These are phyloP conservation scores for Ophiocordyceps sinensis DNA, from an alignment of 2,329 filamentous ascomycete species.

Conservation along the genomic window DNA sequence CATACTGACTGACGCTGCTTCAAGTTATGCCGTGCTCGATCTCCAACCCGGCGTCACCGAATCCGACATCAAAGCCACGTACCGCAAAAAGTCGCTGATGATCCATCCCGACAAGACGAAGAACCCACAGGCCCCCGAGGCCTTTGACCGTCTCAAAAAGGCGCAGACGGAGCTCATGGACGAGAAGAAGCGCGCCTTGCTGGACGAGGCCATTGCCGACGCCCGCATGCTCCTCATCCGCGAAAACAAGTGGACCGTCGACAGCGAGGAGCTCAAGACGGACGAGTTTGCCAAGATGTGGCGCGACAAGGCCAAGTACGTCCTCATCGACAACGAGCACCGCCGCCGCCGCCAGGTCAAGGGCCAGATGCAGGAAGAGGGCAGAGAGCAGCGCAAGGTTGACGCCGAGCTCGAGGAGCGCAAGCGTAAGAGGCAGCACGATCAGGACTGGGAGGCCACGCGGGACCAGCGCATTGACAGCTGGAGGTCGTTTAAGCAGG, in stretches of 20 bases:
- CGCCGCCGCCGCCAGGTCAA: conserved; percentile 73
- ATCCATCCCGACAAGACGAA: conserved; percentile 98
- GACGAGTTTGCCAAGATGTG: conserved; percentile 72
- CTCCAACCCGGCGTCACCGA: conserved; percentile 91
- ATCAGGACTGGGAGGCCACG: conserved; percentile 89
- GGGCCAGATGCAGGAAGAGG: conserved; percentile 93
- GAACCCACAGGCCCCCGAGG: conserved; percentile 81
- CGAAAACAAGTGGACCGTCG: conserved; percentile 83
- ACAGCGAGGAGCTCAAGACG: conserved; percentile 75
- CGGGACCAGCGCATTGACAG: conserved; percentile 82
- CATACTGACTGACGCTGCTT: conserved; percentile 2
- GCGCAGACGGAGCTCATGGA: conserved; percentile 85
- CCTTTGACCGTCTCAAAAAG: conserved; percentile 93
- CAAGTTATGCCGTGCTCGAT: conserved; percentile 81
- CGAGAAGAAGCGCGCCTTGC: conserved; percentile 72
- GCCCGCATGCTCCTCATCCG: conserved; percentile 89
- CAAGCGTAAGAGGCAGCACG: conserved; percentile 80
- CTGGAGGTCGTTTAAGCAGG: conserved; percentile 86
- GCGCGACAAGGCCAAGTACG: conserved; percentile 78
- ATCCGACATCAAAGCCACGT: conserved; percentile 85
- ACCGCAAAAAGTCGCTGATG: conserved; percentile 95
- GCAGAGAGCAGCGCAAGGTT: conserved; percentile 68
- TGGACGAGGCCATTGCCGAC: conserved; percentile 93
- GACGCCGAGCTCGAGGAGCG: conserved; percentile 73
- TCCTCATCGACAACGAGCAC: conserved; percentile 86